phyloP scores from a whole-genome alignment of 352 stramenopile species.

The Pythium coloratum region DNA sequence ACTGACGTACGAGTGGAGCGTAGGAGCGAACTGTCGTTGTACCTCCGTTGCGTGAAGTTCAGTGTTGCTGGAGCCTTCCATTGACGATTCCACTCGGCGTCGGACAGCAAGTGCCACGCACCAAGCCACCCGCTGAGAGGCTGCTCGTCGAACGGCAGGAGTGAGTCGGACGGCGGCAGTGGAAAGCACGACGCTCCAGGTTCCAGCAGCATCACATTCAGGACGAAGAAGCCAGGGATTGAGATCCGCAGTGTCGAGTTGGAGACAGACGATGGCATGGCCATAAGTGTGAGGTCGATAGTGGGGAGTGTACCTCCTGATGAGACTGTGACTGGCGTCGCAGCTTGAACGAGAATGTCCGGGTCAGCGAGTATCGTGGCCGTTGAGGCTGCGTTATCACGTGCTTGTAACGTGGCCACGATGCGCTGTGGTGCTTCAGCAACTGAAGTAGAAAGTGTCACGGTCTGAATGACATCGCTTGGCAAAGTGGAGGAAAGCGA shows the following conservation, averaged over 20 bases:
- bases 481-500: not conserved
- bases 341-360: slow-evolving; percentile 2
- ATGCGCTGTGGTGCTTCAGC: slow-evolving; percentile 11
- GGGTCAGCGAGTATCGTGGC: slow-evolving; percentile 6
- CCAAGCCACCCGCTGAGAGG: slow-evolving; percentile 54
- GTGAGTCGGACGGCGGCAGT: not conserved
- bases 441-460: slow-evolving; percentile 1
- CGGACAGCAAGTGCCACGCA: slow-evolving; percentile 41
- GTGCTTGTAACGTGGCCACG: not conserved
- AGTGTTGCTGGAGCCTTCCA: slow-evolving; percentile 24
- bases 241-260: slow-evolving; percentile 4
- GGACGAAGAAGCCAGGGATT: slow-evolving; percentile 15
- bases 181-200: slow-evolving; percentile 40
- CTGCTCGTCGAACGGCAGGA: slow-evolving; percentile 28
- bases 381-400: slow-evolving; percentile 5
- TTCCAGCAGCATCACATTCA: slow-evolving; percentile 32
- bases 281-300: slow-evolving; percentile 3
- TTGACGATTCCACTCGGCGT: slow-evolving; percentile 28
- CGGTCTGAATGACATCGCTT: slow-evolving; percentile 18
- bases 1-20: slow-evolving; percentile 37
- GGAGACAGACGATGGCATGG: not conserved
- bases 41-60: not conserved
- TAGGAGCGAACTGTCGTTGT: slow-evolving; percentile 40
- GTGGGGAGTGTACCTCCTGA: not conserved
- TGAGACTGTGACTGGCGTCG: not conserved